These are phyloP conservation scores for Rhynchospora breviuscula DNA, from an alignment of 176 grass and related monocot species.

Conservation along the genomic window DNA sequence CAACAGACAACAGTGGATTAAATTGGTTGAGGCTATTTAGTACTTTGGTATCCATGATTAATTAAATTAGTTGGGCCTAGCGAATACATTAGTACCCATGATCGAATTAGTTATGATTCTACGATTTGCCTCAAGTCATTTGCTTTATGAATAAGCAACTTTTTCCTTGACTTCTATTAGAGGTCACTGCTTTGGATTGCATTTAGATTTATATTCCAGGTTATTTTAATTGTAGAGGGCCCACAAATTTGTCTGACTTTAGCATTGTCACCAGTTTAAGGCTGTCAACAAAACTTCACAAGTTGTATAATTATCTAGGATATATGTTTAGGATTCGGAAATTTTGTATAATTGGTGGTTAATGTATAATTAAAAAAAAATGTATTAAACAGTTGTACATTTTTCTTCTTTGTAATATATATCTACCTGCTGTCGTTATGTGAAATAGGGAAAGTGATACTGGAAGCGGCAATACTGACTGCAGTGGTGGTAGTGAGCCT, in stretches of 20 bases:
- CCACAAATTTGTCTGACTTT: neutral
- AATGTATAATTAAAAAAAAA: neutral
- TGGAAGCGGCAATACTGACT: conserved; percentile 77
- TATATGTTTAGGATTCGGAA: neutral
- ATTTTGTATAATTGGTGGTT: neutral
- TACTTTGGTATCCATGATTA: neutral
- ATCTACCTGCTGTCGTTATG: neutral
- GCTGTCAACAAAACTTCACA: neutral
- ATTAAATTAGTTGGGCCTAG: neutral
- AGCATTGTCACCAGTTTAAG: neutral
- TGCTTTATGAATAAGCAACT: neutral
- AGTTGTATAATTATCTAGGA: neutral
- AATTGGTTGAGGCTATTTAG: neutral
- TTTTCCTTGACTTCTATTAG: neutral
- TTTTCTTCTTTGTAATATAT: neutral
- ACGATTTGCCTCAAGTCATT: neutral
- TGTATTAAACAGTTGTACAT: neutral
- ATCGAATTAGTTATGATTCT: neutral
- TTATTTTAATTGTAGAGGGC: neutral
- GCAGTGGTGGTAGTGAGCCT: conserved; percentile 68
- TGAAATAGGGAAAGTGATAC: conserved; percentile 68
- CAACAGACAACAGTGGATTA: too few species aligned
- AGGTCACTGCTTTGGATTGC: neutral
- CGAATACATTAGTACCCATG: neutral
- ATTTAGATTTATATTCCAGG: neutral